Conservation (phyloP, 106 monocot genomes). For the Dioscorea dumetorum region DNA sequence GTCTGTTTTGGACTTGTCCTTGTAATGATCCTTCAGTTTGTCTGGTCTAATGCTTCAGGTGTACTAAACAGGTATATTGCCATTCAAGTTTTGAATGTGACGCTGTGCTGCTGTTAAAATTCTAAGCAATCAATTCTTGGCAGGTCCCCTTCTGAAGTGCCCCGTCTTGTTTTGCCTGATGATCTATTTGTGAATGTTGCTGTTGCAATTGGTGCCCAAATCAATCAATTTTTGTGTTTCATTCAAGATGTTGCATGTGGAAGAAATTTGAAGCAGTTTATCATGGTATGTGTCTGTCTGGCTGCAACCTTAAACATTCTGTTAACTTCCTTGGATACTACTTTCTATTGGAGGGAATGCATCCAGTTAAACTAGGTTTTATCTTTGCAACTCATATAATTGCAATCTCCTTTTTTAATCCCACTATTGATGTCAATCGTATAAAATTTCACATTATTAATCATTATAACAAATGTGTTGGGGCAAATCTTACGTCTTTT, state of each 20-base stretch:
- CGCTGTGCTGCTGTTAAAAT: neutral
- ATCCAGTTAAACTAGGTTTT: neutral
- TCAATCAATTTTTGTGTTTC: conserved; percentile 73
- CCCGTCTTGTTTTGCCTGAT: conserved; percentile 71
- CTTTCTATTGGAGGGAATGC: neutral
- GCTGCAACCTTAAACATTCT: neutral
- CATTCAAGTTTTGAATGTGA: neutral
- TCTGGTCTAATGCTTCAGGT: conserved; percentile 31
- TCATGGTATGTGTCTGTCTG: conserved; percentile 36
- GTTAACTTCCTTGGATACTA: neutral
- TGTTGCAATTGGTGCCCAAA: conserved; percentile 49
- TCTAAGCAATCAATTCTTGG: conserved; percentile 4
- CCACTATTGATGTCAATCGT: too few relatives aligned
- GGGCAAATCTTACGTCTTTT: too few relatives aligned
- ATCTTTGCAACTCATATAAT: too few relatives aligned
- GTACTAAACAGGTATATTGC: conserved; percentile 55
- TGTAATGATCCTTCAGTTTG: conserved; percentile 36
- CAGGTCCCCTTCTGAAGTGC: conserved; percentile 67
- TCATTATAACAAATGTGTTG: too few relatives aligned
- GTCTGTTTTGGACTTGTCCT: conserved; percentile 25
- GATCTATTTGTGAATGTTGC: conserved; percentile 73
- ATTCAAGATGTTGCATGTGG: conserved; percentile 90
- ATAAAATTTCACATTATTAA: too few relatives aligned
- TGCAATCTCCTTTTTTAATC: too few relatives aligned
- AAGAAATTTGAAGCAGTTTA: conserved; percentile 75